Evolutionary conservation across 371 early-diverging fungal genomes (phyloP), one percentile per base, ranked within the genome.

Genomic region (Batkoa obscura): DNA sequence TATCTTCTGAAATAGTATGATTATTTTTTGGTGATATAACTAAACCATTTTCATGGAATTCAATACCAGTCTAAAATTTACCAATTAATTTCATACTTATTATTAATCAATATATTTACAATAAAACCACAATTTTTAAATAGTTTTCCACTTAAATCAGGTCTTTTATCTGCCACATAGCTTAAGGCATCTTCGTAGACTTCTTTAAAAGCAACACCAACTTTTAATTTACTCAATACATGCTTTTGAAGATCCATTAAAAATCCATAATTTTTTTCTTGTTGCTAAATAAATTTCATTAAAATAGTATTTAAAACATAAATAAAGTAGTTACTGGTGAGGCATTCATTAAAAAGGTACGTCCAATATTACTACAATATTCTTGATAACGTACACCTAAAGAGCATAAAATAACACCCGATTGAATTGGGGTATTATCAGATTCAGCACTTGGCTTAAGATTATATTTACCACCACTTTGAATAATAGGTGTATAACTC

Each of bases 401-500:
- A 1, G 91, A 86, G 68, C 92, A 91, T 41, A 96, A 63, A 39
- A 98, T 85, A 0, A 86, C 85, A 37, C 94, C 94, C 0, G 84
- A 78, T 60, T 86, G 85, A 13, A 98, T 69, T 31, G 66, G 68
- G 23, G 79, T 72, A 0, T 65, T 62, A 66, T 84, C 80, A 41
- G 89, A 88, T 38, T 68, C 62, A 12, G 94, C 96, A 1, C 82
- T 80, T 3, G 89, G 80, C 58, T 77, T 75, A 56, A 96, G 68
- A 62, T 92, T 85, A 61, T 89, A 99, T 42, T 76, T 71, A 39
- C 96, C 96, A 53, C 97, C 98, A 70, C 90, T 90, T 69, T 97
- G 97, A 54, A 99, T 81, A 59, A 95, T 88, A 10, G 99, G 98
- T 3, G 82, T 72, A 58, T 94, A 91, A 63, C 94, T 88, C 88